A percentile compares a stretch with the other conserved stretches of the same genome.
These are phyloP conservation scores for Telopea speciosissima DNA, from an alignment of 177 flowering plant genomes.

Conservation along the genomic window DNA sequence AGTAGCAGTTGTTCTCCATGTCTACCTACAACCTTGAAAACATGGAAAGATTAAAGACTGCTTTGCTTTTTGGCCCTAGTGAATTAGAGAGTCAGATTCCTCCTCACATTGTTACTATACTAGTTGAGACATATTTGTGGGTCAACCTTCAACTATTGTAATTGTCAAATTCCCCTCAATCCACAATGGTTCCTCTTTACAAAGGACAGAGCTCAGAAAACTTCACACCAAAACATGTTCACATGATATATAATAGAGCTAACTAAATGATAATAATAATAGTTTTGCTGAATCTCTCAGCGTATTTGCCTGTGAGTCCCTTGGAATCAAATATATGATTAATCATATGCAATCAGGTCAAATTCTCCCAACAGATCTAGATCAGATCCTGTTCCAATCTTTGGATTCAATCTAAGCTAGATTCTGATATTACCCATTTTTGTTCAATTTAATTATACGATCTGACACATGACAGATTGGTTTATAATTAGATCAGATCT, in stretches of 20 bases:
- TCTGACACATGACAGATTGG: too few relatives aligned
- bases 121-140: background rate
- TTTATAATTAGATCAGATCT: too few relatives aligned
- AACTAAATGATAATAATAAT: background rate
- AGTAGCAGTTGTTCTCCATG: background rate
- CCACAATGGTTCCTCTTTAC: background rate
- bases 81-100: background rate
- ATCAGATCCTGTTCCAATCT: too few relatives aligned
- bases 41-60: background rate
- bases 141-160: background rate
- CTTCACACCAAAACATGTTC: background rate
- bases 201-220: background rate
- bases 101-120: background rate
- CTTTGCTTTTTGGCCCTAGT: background rate
- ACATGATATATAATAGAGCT: background rate
- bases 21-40: background rate
- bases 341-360: too few relatives aligned
- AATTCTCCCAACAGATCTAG: too few relatives aligned
- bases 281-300: background rate
- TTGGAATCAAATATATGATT: too few relatives aligned
- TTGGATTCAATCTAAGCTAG: too few relatives aligned
- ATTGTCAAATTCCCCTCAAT: background rate
- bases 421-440: too few relatives aligned
- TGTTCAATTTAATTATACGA: too few relatives aligned
- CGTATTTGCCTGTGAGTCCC: too few relatives aligned